Evolutionary conservation across 176 grass and related monocot species (phyloP).

Genomic region (Oryza australiensis): DNA sequence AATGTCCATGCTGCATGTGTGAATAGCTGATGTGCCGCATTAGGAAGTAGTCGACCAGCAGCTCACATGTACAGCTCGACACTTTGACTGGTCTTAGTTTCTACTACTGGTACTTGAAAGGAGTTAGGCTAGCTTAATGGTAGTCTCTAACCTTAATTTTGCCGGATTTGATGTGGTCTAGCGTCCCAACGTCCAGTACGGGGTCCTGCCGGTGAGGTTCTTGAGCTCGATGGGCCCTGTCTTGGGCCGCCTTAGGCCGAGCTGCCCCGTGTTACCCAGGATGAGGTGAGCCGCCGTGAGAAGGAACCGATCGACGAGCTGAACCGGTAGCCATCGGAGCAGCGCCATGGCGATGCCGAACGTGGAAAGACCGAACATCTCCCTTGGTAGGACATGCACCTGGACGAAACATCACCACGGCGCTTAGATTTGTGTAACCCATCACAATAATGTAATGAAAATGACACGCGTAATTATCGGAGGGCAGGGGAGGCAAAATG

Average conservation of each 20-base stretch:
- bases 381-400: slow-evolving; percentile 87
- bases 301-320: slow-evolving; percentile 70
- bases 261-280: slow-evolving; percentile 75
- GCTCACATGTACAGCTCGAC: background rate
- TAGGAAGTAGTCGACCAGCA: slow-evolving; percentile 17
- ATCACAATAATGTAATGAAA: background rate
- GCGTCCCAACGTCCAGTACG: slow-evolving; percentile 82
- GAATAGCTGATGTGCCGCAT: slow-evolving; percentile 13
- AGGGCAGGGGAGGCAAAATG: background rate
- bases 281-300: slow-evolving; percentile 53
- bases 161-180: slow-evolving; percentile 83
- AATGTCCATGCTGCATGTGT: background rate
- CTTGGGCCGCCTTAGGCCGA: slow-evolving; percentile 78
- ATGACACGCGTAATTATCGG: background rate
- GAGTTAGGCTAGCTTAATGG: background rate
- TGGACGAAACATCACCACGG: background rate
- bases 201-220: slow-evolving; percentile 85
- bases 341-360: slow-evolving; percentile 81
- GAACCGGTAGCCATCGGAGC: slow-evolving; percentile 61
- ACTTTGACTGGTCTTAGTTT: slow-evolving; percentile 11
- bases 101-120: slow-evolving; percentile 14
- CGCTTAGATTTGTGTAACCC: background rate
- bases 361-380: slow-evolving; percentile 84
- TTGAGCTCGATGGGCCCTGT: slow-evolving; percentile 93
- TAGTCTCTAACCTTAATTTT: slow-evolving; percentile 78